These are phyloP conservation scores for Panus rudis DNA, from an alignment of 768 basidiomycete genomes.

Conservation along the genomic window DNA sequence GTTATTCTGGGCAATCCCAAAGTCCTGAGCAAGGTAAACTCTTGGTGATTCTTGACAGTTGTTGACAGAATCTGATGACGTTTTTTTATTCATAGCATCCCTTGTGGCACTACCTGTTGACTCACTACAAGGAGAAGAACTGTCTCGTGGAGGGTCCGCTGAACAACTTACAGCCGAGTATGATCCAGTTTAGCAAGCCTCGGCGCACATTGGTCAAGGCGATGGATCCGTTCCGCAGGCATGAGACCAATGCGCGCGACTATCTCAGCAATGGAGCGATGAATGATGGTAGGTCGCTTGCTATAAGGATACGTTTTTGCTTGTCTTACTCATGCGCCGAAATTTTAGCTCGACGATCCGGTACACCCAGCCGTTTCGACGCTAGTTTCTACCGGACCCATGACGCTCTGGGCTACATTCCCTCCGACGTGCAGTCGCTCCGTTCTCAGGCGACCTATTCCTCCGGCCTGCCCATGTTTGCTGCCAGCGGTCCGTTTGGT, in stretches of 20 bases:
- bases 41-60: slow-evolving; percentile 3
- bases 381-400: slow-evolving; percentile 93
- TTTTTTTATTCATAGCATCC: slow-evolving; percentile 62
- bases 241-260: slow-evolving; percentile 88
- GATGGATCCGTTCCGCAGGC: slow-evolving; percentile 89
- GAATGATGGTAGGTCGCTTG: slow-evolving; percentile 42
- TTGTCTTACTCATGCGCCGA: slow-evolving; percentile 6
- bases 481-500: slow-evolving; percentile 61
- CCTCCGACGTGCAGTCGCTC: slow-evolving; percentile 91
- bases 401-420: slow-evolving; percentile 89
- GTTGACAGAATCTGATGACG: slow-evolving; percentile 9
- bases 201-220: slow-evolving; percentile 82
- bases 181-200: slow-evolving; percentile 99
- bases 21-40: slow-evolving; percentile 89
- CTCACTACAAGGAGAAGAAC: slow-evolving; percentile 95
- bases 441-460: slow-evolving; percentile 96
- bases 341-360: slow-evolving; percentile 56
- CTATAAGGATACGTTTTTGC: slow-evolving; percentile 2
- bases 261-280: slow-evolving; percentile 40
- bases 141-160: slow-evolving; percentile 94
- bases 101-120: slow-evolving; percentile 95
- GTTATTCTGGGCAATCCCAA: slow-evolving; percentile 99
- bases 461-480: slow-evolving; percentile 83
- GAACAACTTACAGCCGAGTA: slow-evolving; percentile 92
- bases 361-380: slow-evolving; percentile 93